phyloP scores from a whole-genome alignment of 768 basidiomycete species.

The Trametes cingulata region DNA sequence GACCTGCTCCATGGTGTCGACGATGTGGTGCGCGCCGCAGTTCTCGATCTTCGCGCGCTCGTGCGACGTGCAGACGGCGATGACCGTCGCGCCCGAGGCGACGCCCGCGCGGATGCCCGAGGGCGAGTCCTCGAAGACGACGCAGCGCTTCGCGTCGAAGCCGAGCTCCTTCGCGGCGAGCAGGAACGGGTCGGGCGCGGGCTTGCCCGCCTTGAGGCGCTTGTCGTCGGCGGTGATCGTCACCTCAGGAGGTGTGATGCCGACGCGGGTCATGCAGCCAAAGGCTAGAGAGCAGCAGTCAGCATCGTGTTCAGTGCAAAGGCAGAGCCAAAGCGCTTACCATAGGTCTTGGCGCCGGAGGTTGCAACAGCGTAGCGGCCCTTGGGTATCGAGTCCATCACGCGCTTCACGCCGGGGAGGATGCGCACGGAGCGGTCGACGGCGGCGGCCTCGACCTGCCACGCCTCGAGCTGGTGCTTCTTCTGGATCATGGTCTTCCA shows the following conservation, averaged over 20 bases:
- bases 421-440: slow-evolving; percentile 69
- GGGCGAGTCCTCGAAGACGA: slow-evolving; percentile 79
- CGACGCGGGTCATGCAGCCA: slow-evolving; percentile 71
- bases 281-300: slow-evolving; percentile 40
- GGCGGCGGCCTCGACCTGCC: slow-evolving; percentile 55
- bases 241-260: slow-evolving; percentile 63
- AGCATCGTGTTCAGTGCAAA: slow-evolving; percentile 9
- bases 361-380: slow-evolving; percentile 75
- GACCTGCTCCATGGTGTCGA: slow-evolving; percentile 56
- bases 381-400: slow-evolving; percentile 66
- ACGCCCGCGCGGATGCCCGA: slow-evolving; percentile 68
- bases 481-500: slow-evolving; percentile 26
- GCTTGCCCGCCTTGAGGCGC: slow-evolving; percentile 66
- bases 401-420: slow-evolving; percentile 64
- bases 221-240: slow-evolving; percentile 80
- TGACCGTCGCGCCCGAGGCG: slow-evolving; percentile 70
- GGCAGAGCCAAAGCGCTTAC: slow-evolving; percentile 34
- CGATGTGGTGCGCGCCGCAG: slow-evolving; percentile 57
- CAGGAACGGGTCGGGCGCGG: slow-evolving; percentile 63
- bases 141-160: slow-evolving; percentile 56
- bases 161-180: slow-evolving; percentile 62
- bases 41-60: slow-evolving; percentile 53
- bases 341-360: slow-evolving; percentile 71
- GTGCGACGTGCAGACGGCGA: slow-evolving; percentile 78
- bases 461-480: slow-evolving; percentile 44